Evolutionary conservation across 352 stramenopile species (phyloP).

Genomic region (Pythium sukuiense): DNA sequence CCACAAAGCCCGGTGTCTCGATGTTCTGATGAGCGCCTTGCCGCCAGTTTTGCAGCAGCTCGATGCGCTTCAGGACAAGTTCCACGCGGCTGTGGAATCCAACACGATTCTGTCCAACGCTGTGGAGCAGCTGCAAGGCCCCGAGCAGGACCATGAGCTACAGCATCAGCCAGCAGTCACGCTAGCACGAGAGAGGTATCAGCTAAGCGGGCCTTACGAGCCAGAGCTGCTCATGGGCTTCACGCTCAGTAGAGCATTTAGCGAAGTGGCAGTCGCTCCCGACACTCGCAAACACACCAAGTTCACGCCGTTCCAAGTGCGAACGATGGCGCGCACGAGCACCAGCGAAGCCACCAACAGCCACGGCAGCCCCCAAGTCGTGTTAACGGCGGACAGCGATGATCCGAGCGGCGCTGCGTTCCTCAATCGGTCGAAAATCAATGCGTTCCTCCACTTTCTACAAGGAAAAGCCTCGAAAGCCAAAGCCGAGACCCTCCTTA

Average conservation of each 20-base stretch:
- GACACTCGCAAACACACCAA: constrained; percentile 18
- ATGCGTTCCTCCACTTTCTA: constrained; percentile 53
- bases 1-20: constrained; percentile 41
- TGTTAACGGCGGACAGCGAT: constrained; percentile 34
- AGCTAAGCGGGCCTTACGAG: constrained; percentile 48
- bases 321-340: constrained; percentile 9
- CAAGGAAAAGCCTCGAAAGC: constrained; percentile 41
- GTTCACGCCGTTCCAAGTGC: constrained; percentile 41
- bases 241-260: constrained; percentile 39
- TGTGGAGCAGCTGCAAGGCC: constrained; percentile 34
- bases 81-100: constrained; percentile 40
- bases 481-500: constrained; percentile 48
- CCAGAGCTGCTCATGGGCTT: constrained; percentile 46
- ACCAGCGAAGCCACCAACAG: constrained; percentile 12
- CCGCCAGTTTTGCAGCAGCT: constrained; percentile 46
- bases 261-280: constrained; percentile 14
- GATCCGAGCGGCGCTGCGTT: constrained; percentile 47
- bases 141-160: background rate
- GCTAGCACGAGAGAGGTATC: constrained; percentile 47
- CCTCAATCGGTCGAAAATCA: constrained; percentile 65
- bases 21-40: constrained; percentile 44
- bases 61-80: constrained; percentile 51
- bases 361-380: constrained; percentile 24
- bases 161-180: constrained; percentile 24
- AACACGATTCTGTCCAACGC: constrained; percentile 52